Base-by-base conservation (phyloP, 208 protist species). In the Acanthamoeba sp. region DNA sequence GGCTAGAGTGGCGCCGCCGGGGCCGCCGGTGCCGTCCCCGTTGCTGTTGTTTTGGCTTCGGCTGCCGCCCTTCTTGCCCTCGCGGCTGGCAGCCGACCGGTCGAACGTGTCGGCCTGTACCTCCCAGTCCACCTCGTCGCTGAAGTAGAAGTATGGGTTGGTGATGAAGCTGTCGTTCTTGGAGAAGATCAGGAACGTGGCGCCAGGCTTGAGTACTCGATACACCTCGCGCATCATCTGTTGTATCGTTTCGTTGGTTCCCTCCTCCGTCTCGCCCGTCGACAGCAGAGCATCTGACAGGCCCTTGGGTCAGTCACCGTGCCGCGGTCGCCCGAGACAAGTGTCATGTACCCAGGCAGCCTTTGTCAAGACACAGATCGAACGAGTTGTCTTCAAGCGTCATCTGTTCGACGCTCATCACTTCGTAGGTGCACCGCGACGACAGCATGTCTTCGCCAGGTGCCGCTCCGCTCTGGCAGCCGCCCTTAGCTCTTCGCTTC, bases 161-260 rank as follows among this genome's bases (percentile, higher is more conserved):
- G 76, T 85, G 76, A 85, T 85, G 76, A 85, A 85, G 76, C 76
- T 85, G 32, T 85, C 76, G 48, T 85, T 85, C 76, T 85, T 85
- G 42, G 76, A 85, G 45, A 85, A 85, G 38, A 85, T 85, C 9
- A 85, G 45, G 29, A 85, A 85, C 76, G n/a, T 85, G 76, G 76
- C 76, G 20, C 76, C 76, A 3, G 76, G 76, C 48, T 85, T 85
- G 76, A 85, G 76, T 3, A 85, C 76, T 85, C 76, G 76, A 36
- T 85, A 85, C 10, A 85, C 76, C 24, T 85, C 76, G 4, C 76
- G 76, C 76, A 85, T 85, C 76, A 85, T 85, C 38, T 85, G 76
- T 24, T 85, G 76, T 4, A 85, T 85, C 42, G 76, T 85, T 38
- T 85, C 76, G 76, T 85, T 85, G 24, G 42, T 85, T n/a, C 76